A percentile compares a stretch with the other conserved stretches of the same genome.
These are phyloP conservation scores for Apium graveolens DNA, from an alignment of 129 eudicot species.

Conservation along the genomic window DNA sequence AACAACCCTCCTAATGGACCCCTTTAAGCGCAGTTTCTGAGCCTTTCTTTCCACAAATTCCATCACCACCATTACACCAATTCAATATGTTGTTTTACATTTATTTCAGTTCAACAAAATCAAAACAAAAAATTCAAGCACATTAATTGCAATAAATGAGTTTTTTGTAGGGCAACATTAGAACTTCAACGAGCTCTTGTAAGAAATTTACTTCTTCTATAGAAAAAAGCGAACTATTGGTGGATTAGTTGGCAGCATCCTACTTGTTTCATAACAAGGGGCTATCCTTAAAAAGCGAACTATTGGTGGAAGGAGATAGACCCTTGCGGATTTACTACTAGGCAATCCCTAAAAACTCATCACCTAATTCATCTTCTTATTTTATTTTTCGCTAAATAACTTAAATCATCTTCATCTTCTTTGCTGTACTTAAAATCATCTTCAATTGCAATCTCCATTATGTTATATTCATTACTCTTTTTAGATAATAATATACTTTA, in stretches of 20 bases:
- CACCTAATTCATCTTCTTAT: neutral
- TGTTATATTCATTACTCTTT: neutral
- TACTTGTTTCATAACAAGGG: neutral
- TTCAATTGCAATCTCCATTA: neutral
- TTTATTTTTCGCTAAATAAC: too few species aligned
- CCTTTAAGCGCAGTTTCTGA: neutral
- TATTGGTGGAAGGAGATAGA: too few species aligned
- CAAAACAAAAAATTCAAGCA: neutral
- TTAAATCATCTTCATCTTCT: neutral
- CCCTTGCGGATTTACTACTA: too few species aligned
- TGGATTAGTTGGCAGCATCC: neutral
- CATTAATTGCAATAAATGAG: neutral
- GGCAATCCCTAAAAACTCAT: neutral
- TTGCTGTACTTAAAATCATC: neutral
- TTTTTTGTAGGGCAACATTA: neutral
- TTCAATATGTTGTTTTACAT: neutral
- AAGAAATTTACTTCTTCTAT: neutral
- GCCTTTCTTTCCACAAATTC: neutral
- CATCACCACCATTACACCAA: neutral
- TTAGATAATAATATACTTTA: neutral
- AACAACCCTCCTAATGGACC: neutral
- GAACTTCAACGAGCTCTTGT: neutral
- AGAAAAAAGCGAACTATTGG: neutral
- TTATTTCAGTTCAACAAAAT: constrained; percentile 3
- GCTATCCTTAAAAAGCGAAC: too few species aligned